Base-by-base conservation (phyloP, 331 rosid genomes). In the Stylosanthes scabra region DNA sequence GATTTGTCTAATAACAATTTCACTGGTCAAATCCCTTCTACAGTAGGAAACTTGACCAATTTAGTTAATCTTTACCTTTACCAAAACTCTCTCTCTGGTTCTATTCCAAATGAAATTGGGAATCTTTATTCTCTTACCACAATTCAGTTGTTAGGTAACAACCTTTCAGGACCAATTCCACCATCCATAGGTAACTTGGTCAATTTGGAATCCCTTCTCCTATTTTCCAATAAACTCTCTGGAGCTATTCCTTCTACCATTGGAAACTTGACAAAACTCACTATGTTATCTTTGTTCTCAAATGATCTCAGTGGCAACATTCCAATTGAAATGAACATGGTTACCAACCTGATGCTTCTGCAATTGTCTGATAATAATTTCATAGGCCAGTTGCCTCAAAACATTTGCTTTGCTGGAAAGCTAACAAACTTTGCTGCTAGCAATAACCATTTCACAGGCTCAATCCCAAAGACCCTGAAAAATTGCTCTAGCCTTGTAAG, bases 381-480 rank as follows among this genome's bases (percentile, higher is more conserved):
- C 10, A 47, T 8, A 15, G 88, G 88, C 2, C 9, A 51, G 11
- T 72, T 86, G 71, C 88, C 86, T 0, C 47, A 40, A 3, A 68
- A 68, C 14, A 15, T 81, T 61, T 86, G 86, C 40, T 16, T 1
- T 9, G 57, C 71, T 37, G 80, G 83, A 3, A n/a, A 3, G 28
- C 77, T 82, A 59, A 14, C 2, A 0, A 9, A 13, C 8, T 78
- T 87, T 71, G 2, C 37, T 2, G 71, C 56, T 11, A 15, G 3
- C 2, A 31, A 5, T n/a, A 82, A 84, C 61, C 2, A 25, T 8
- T 61, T 87, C 3, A 37, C 6, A 1, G 88, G 88, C 0, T 28
- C 37, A 40, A 13, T 84, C 27, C 85, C 88, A 0, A 63, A 47
- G 63, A 80, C 79, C 76, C 55, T 84, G 78, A 87, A 9, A 72